Evolutionary conservation across 768 basidiomycete species (phyloP).

Genomic region (Tremella yokohamensis): DNA sequence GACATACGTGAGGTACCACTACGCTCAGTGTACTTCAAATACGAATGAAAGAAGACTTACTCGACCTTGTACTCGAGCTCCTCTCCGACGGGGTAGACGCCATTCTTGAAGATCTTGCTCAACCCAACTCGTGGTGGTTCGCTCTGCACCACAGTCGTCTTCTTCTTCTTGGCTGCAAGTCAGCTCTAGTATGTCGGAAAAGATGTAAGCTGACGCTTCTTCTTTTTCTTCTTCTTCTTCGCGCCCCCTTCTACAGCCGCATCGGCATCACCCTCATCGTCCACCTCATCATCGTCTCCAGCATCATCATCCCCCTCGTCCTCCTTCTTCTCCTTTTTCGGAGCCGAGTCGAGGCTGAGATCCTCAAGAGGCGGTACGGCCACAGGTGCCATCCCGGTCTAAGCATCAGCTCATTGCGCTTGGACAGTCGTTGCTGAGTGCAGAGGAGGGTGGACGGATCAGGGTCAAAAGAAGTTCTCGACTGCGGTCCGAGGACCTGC

Average conservation of each 20-base stretch:
- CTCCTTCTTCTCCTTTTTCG: slow-evolving; percentile 25
- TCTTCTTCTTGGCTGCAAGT: slow-evolving; percentile 60
- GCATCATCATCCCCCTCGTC: slow-evolving; percentile 20
- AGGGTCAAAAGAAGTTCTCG: slow-evolving; percentile 21
- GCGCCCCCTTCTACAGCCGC: slow-evolving; percentile 5
- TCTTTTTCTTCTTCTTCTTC: slow-evolving; percentile 92
- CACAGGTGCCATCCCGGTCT: slow-evolving; percentile 13
- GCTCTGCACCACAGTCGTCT: slow-evolving; percentile 59
- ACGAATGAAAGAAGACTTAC: slow-evolving; percentile 58
- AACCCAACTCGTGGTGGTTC: slow-evolving; percentile 87
- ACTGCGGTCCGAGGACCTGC: slow-evolving; percentile 19
- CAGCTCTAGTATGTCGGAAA: not conserved
- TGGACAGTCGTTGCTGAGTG: not conserved
- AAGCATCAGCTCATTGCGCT: slow-evolving; percentile 10
- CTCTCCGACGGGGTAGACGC: slow-evolving; percentile 88
- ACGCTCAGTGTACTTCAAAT: not conserved
- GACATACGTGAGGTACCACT: slow-evolving; percentile 80
- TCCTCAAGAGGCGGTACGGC: slow-evolving; percentile 7
- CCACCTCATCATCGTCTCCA: slow-evolving; percentile 4
- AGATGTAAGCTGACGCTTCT: slow-evolving; percentile 52
- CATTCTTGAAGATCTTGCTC: slow-evolving; percentile 79
- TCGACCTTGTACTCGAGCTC: slow-evolving; percentile 86
- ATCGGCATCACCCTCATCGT: not conserved
- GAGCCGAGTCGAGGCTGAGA: slow-evolving; percentile 4
- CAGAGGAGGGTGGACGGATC: slow-evolving; percentile 10